These are phyloP conservation scores for Talinum fruticosum DNA, from an alignment of 148 eudicot genomes.

Conservation along the genomic window DNA sequence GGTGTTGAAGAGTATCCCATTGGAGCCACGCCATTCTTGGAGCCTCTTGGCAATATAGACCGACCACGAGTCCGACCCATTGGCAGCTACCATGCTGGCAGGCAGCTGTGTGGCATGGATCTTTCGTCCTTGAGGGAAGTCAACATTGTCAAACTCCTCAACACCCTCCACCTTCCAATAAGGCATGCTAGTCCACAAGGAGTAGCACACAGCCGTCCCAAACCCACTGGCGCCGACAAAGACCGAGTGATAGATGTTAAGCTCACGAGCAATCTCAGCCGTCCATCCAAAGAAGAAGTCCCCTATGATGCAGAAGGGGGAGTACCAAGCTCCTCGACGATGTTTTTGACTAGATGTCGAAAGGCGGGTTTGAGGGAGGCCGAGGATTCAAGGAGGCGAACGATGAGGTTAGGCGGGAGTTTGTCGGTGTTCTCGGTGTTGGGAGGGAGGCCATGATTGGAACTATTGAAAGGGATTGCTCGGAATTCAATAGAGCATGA, in stretches of 20 bases:
- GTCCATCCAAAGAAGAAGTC: slow-evolving; percentile 61
- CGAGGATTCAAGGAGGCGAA: slow-evolving; percentile 38
- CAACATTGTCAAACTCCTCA: slow-evolving; percentile 32
- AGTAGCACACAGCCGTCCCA: slow-evolving; percentile 40
- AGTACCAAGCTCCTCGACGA: slow-evolving; percentile 7
- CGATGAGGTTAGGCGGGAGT: slow-evolving; percentile 32
- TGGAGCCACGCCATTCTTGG: slow-evolving; percentile 31
- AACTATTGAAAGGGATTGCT: slow-evolving; percentile 43
- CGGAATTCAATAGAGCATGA: slow-evolving; percentile 38
- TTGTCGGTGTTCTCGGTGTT: slow-evolving; percentile 40
- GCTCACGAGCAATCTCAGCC: slow-evolving; percentile 36
- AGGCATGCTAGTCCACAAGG: slow-evolving; percentile 44
- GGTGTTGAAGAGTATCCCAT: slow-evolving; percentile 44
- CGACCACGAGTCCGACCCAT: slow-evolving; percentile 34
- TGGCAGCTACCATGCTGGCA: slow-evolving; percentile 22
- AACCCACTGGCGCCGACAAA: slow-evolving; percentile 41
- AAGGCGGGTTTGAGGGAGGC: slow-evolving; percentile 35
- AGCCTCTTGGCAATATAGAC: slow-evolving; percentile 26
- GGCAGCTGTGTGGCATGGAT: slow-evolving; percentile 42
- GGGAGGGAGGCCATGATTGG: slow-evolving; percentile 47
- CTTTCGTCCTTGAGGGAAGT: slow-evolving; percentile 41
- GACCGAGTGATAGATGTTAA: slow-evolving; percentile 33
- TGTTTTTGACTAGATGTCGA: slow-evolving; percentile 21
- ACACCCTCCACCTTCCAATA: slow-evolving; percentile 15
- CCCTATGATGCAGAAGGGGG: slow-evolving; percentile 43